Conservation (phyloP, 768 basidiomycete species). For the Serendipita sp. region DNA sequence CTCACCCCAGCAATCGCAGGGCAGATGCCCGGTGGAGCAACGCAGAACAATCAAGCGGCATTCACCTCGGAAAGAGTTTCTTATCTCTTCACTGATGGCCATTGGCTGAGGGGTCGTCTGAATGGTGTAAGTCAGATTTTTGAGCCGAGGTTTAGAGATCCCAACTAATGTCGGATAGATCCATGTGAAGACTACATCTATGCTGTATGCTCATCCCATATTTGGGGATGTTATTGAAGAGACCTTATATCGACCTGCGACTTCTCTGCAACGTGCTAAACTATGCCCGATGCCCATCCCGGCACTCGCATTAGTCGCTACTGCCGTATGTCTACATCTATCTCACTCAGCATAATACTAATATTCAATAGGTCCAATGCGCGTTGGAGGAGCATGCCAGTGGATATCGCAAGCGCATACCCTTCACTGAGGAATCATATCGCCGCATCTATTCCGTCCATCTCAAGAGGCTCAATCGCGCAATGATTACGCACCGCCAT, state of each 20-base stretch:
- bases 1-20: neutral
- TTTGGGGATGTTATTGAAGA: neutral
- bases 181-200: neutral
- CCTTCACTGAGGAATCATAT: neutral
- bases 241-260: neutral
- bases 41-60: neutral
- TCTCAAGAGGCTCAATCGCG: too few species aligned
- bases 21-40: neutral
- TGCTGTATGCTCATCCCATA: constrained; percentile 1
- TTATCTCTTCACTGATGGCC: neutral
- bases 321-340: neutral
- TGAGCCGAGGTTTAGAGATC: neutral
- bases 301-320: neutral
- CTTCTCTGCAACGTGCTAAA: neutral
- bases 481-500: too few species aligned
- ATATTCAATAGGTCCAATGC: neutral
- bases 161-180: neutral
- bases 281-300: neutral
- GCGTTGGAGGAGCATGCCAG: neutral
- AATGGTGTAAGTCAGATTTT: neutral
- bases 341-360: neutral
- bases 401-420: neutral
- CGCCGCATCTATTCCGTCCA: too few species aligned
- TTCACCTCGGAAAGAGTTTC: neutral
- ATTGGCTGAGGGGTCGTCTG: neutral